phyloP scores from a whole-genome alignment of 148 eudicot species.

The Persicaria maculosa region DNA sequence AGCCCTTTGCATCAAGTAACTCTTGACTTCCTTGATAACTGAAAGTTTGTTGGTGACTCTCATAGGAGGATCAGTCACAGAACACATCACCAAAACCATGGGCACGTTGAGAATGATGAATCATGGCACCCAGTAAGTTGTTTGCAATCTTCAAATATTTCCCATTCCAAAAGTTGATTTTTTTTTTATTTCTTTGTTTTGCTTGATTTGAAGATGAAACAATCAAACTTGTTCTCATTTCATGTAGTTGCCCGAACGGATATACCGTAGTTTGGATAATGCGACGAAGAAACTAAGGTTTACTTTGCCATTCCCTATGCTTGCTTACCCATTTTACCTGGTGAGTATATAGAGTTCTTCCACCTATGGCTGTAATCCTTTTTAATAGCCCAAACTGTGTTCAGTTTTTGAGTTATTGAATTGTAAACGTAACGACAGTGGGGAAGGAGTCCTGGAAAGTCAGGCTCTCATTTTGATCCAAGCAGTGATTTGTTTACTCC shows the following conservation, averaged over 20 bases:
- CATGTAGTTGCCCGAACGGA: constrained; percentile 45
- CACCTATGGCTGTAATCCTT: background rate
- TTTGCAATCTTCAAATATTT: background rate
- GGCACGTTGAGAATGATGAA: constrained; percentile 82
- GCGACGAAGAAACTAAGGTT: constrained; percentile 48
- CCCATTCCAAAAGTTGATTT: background rate
- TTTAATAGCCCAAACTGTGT: background rate
- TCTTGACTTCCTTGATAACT: background rate
- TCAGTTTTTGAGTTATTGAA: background rate
- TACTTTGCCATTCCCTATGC: constrained; percentile 61
- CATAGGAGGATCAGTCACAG: constrained; percentile 82
- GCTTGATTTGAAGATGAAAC: background rate
- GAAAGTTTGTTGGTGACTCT: background rate
- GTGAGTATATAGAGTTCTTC: constrained; percentile 22
- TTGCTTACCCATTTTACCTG: constrained; percentile 68
- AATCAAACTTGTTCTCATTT: background rate
- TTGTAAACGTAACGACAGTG: constrained; percentile 28
- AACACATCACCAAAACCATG: constrained; percentile 83
- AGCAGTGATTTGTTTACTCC: constrained; percentile 48
- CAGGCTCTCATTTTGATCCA: constrained; percentile 65
- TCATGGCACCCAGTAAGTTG: constrained; percentile 70
- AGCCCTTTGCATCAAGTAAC: background rate
- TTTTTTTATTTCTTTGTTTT: constrained; percentile 7
- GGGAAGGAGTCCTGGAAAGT: constrained; percentile 62
- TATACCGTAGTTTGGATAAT: constrained; percentile 41